Conservation (phyloP, 108 stramenopile genomes). For the Nitzschia sp. region DNA sequence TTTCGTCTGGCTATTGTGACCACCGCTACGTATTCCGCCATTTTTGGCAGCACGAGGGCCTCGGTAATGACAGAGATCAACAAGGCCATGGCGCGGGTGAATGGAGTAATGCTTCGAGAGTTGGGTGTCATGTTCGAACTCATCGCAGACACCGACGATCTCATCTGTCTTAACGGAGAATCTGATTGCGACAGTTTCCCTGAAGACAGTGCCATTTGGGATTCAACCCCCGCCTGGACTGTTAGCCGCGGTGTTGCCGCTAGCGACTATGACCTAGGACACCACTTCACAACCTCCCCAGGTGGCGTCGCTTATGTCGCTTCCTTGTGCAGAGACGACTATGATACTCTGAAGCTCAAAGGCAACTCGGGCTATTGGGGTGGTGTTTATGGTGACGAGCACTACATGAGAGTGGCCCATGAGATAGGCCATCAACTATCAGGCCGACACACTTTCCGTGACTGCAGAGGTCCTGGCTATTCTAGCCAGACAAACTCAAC, state of each 20-base stretch:
- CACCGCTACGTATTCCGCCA: neutral
- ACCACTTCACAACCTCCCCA: neutral
- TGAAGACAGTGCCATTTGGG: neutral
- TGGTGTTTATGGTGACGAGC: no score
- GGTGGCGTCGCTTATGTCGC: neutral
- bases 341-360: neutral
- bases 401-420: no score
- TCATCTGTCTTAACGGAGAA: neutral
- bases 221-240: neutral
- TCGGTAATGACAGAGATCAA: neutral
- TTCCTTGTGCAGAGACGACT: neutral
- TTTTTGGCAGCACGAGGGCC: neutral
- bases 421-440: no score
- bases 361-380: neutral
- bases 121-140: slow-evolving; percentile 8
- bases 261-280: slow-evolving; percentile 1
- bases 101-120: neutral
- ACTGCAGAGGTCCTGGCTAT: neutral
- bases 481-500: neutral
- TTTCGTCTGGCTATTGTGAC: neutral
- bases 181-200: neutral
- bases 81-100: neutral
- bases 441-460: neutral
- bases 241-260: neutral
- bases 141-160: neutral